phyloP scores from a whole-genome alignment of 495 filamentous ascomycete species.

The Lasiosphaeria ovina region DNA sequence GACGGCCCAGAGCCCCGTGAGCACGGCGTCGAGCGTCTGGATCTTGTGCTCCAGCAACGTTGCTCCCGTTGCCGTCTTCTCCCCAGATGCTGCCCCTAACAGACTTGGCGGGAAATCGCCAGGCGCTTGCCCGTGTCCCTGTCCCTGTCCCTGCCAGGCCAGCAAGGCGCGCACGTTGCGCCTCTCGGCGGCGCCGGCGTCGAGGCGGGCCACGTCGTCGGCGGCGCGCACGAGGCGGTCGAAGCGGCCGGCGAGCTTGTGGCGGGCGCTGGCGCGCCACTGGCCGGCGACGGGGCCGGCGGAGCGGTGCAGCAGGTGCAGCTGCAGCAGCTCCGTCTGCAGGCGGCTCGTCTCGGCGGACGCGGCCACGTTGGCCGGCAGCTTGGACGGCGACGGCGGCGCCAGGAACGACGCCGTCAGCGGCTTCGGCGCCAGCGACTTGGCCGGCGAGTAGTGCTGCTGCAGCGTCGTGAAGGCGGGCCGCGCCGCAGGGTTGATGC shows the following conservation, averaged over 20 bases:
- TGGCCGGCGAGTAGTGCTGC: slow-evolving; percentile 67
- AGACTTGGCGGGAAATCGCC: too few species aligned
- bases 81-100: too few species aligned
- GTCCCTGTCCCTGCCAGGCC: slow-evolving; percentile 17
- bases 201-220: slow-evolving; percentile 29
- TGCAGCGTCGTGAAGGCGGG: slow-evolving; percentile 66
- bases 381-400: slow-evolving; percentile 51
- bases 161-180: slow-evolving; percentile 38
- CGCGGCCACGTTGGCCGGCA: slow-evolving; percentile 51
- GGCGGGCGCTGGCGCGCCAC: slow-evolving; percentile 50
- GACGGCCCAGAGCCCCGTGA: slow-evolving; percentile 50
- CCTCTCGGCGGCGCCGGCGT: slow-evolving; percentile 34
- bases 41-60: slow-evolving; percentile 46
- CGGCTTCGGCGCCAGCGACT: slow-evolving; percentile 54
- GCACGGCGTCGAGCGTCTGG: slow-evolving; percentile 48
- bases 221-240: slow-evolving; percentile 33
- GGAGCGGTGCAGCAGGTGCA: slow-evolving; percentile 64
- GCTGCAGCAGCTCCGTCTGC: slow-evolving; percentile 71
- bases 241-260: slow-evolving; percentile 42
- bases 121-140: too few species aligned
- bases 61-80: too few species aligned
- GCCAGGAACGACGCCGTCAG: slow-evolving; percentile 53
- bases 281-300: slow-evolving; percentile 30
- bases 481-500: slow-evolving; percentile 31
- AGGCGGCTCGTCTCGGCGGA: slow-evolving; percentile 61